These are phyloP conservation scores for Termitomyces sp. DNA, from an alignment of 768 basidiomycete species.

Conservation along the genomic window DNA sequence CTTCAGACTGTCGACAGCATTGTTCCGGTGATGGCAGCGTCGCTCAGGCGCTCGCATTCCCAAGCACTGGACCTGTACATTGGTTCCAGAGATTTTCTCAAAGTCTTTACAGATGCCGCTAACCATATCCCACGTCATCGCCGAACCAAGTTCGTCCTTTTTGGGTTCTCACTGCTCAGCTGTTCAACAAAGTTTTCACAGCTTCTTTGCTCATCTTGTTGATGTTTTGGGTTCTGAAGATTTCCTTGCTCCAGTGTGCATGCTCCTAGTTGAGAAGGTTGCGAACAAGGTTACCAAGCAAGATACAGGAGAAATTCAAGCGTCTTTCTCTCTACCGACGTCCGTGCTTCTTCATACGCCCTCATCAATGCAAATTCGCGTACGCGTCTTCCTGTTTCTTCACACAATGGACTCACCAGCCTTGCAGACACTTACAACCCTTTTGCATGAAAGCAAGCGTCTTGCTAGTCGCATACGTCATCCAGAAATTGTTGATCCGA, in stretches of 20 bases:
- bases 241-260: conserved; percentile 77
- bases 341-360: conserved; percentile 56
- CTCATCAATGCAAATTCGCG: conserved; percentile 44
- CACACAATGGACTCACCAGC: conserved; percentile 1
- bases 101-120: conserved; percentile 90
- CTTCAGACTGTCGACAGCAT: conserved; percentile 86
- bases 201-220: conserved; percentile 87
- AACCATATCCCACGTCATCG: conserved; percentile 92
- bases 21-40: conserved; percentile 87
- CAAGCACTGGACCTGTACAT: conserved; percentile 57
- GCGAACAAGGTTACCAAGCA: conserved; percentile 67
- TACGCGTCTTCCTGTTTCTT: conserved; percentile 24
- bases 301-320: conserved; percentile 50
- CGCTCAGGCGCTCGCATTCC: conserved; percentile 56
- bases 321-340: conserved; percentile 60
- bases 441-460: conserved; percentile 62
- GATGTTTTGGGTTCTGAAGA: conserved; percentile 75
- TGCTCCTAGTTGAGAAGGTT: conserved; percentile 80
- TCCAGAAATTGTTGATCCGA: conserved; percentile 30
- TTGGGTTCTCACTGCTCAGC: not conserved
- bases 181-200: conserved; percentile 22
- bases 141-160: conserved; percentile 64
- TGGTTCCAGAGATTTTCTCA: conserved; percentile 75
- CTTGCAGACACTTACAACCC: conserved; percentile 54
- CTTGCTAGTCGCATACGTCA: conserved; percentile 41